phyloP scores from a whole-genome alignment of 805 yeast species.

The Dipodascopsis uninucleata region DNA sequence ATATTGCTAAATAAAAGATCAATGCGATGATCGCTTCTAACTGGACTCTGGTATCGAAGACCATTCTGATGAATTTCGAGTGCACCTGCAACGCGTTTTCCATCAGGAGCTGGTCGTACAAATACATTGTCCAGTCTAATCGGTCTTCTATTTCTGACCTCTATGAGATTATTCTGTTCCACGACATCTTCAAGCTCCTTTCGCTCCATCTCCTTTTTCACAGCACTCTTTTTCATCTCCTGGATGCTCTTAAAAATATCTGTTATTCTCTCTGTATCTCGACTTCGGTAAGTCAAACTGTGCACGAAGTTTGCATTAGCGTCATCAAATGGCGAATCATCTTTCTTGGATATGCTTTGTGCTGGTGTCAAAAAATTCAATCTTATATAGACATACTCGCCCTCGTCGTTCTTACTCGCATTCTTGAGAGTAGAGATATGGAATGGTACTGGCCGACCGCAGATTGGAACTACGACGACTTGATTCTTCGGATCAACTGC shows the following conservation, averaged over 20 bases:
- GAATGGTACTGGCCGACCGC: slow-evolving; percentile 97
- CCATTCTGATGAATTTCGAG: slow-evolving; percentile 94
- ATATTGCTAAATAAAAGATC: slow-evolving; percentile 87
- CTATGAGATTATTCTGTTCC: slow-evolving; percentile 81
- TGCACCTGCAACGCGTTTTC: slow-evolving; percentile 90
- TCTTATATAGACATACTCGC: slow-evolving; percentile 86
- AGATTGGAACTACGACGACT: slow-evolving; percentile 83
- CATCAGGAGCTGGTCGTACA: slow-evolving; percentile 93
- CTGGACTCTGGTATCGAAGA: slow-evolving; percentile 83
- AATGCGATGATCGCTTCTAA: slow-evolving; percentile 78
- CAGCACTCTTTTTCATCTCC: slow-evolving; percentile 87
- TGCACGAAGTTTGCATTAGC: slow-evolving; percentile 83
- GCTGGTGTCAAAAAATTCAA: slow-evolving; percentile 94
- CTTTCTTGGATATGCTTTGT: slow-evolving; percentile 61
- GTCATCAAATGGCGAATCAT: slow-evolving; percentile 71
- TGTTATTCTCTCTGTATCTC: slow-evolving; percentile 85
- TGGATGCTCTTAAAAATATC: slow-evolving; percentile 86
- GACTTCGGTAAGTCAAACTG: slow-evolving; percentile 80
- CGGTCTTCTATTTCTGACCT: slow-evolving; percentile 78
- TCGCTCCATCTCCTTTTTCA: slow-evolving; percentile 84
- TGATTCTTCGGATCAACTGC: slow-evolving; percentile 85
- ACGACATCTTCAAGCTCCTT: slow-evolving; percentile 93
- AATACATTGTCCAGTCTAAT: slow-evolving; percentile 82
- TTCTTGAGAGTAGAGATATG: slow-evolving; percentile 91
- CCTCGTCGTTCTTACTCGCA: slow-evolving; percentile 94